A percentile compares a stretch with the other conserved stretches of the same genome.
Conservation (phyloP, 1,284 basidiomycete genomes). For the Cystobasidiaceae sp. region DNA sequence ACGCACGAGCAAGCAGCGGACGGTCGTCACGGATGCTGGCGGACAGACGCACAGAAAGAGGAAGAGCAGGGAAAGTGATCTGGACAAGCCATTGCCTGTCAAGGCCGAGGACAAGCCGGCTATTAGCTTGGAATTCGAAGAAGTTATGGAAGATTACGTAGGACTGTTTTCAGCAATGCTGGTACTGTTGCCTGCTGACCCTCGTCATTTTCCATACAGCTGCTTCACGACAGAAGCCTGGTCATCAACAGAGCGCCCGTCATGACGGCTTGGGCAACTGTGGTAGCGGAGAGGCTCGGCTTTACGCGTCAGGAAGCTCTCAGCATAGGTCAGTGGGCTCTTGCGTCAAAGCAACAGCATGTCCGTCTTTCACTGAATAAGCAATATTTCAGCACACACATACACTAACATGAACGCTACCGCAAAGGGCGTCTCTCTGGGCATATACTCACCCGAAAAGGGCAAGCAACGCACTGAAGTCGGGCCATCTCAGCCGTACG, state of each 20-base stretch:
- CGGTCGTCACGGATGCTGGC: slow-evolving; percentile 41
- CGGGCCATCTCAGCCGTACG: slow-evolving; percentile 70
- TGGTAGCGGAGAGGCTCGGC: slow-evolving; percentile 76
- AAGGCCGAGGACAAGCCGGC: slow-evolving; percentile 53
- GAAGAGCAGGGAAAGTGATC: slow-evolving; percentile 45
- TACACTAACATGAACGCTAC: slow-evolving; percentile 89
- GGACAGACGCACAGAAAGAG: slow-evolving; percentile 18
- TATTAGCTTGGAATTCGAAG: slow-evolving; percentile 63
- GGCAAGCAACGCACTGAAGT: slow-evolving; percentile 55
- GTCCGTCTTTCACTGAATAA: background rate
- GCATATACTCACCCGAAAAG: slow-evolving; percentile 60
- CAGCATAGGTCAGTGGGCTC: slow-evolving; percentile 61
- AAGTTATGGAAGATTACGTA: slow-evolving; percentile 64
- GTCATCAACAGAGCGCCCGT: slow-evolving; percentile 86
- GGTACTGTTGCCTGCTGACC: background rate
- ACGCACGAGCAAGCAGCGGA: slow-evolving; percentile 37
- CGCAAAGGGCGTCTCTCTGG: slow-evolving; percentile 73
- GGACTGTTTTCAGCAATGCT: background rate
- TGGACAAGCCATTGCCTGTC: slow-evolving; percentile 59
- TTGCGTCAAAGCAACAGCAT: background rate
- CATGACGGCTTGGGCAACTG: slow-evolving; percentile 85
- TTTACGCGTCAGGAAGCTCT: slow-evolving; percentile 83
- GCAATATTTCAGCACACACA: slow-evolving; percentile 63
- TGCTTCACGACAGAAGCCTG: slow-evolving; percentile 57
- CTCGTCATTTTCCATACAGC: slow-evolving; percentile 47